A percentile compares a stretch with the other conserved stretches of the same genome.
Evolutionary conservation across 2,329 filamentous ascomycete genomes (phyloP).

Genomic region (Colletotrichum tropicicola): DNA sequence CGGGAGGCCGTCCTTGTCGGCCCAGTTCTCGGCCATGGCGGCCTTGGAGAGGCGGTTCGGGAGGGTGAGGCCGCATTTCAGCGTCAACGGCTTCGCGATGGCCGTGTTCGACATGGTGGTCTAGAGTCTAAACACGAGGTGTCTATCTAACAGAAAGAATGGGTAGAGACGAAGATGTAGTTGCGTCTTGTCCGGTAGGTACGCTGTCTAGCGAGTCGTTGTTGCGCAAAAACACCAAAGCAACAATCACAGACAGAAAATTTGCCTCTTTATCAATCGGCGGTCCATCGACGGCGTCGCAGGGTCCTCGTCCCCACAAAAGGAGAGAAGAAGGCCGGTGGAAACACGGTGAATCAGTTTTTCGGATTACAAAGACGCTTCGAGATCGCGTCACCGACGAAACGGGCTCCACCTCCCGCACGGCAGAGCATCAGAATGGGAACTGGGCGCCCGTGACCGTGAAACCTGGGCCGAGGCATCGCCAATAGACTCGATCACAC

Average conservation of each 20-base stretch:
- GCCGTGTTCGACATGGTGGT: conserved; percentile 5
- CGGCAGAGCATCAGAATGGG: not conserved
- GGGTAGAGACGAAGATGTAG: not conserved
- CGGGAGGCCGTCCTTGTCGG: conserved; percentile 52
- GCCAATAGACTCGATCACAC: too few species aligned
- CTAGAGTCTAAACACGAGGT: not conserved
- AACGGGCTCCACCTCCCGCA: not conserved
- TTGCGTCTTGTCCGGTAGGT: too few species aligned
- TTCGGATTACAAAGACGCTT: conserved; percentile 8
- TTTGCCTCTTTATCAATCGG: not conserved
- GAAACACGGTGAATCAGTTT: not conserved
- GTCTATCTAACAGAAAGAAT: not conserved
- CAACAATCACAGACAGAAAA: not conserved
- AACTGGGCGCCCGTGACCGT: not conserved
- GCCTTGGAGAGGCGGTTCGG: conserved; percentile 64
- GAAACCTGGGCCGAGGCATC: conserved; percentile 9
- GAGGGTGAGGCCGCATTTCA: conserved; percentile 63
- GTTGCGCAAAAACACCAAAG: not conserved
- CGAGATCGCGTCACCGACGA: not conserved
- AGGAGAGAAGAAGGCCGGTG: not conserved
- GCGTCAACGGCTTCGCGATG: conserved; percentile 47
- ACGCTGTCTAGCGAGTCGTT: not conserved
- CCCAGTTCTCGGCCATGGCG: conserved; percentile 58
- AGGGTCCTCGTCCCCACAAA: conserved; percentile 5
- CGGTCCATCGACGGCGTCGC: not conserved